These are phyloP conservation scores for Ampelomyces quisqualis DNA, from an alignment of 2,329 filamentous ascomycete genomes.

Conservation along the genomic window DNA sequence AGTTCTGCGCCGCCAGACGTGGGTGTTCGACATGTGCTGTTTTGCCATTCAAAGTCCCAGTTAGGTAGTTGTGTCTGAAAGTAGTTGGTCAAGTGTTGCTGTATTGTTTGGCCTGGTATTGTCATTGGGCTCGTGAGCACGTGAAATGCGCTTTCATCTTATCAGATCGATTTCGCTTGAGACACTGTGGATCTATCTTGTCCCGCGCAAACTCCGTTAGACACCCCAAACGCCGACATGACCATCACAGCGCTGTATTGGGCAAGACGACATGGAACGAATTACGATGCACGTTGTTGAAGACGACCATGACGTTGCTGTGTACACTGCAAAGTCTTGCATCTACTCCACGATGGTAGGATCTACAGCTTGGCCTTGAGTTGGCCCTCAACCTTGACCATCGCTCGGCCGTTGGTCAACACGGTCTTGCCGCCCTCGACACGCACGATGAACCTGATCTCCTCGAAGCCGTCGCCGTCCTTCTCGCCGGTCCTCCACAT, in stretches of 20 bases:
- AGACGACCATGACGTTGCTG: neutral
- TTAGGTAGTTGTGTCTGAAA: conserved; percentile 71
- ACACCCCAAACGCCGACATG: too few relatives aligned
- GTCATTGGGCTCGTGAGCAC: too few relatives aligned
- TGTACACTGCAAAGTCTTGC: neutral
- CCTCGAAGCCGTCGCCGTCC: conserved; percentile 68
- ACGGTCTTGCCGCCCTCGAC: conserved; percentile 81
- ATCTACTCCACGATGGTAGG: neutral
- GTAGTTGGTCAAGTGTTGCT: conserved; percentile 81
- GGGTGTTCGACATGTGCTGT: conserved; percentile 83
- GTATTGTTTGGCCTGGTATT: conserved; percentile 72
- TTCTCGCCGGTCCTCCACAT: conserved; percentile 75
- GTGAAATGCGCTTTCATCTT: conserved; percentile 23
- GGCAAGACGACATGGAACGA: neutral
- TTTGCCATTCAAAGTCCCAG: conserved; percentile 83
- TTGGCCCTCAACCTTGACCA: conserved; percentile 65
- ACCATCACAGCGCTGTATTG: neutral
- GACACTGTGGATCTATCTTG: conserved; percentile 23
- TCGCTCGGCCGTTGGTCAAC: conserved; percentile 79
- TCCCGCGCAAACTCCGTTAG: neutral
- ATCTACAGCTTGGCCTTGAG: conserved; percentile 43
- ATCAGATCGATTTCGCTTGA: conserved; percentile 24
- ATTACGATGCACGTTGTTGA: too few relatives aligned
- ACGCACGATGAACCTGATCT: conserved; percentile 76
- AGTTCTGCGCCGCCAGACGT: conserved; percentile 68